Evolutionary conservation across 768 basidiomycete genomes (phyloP), one percentile per base, ranked within the genome.

Genomic region (Pleurotus tuber-regium): DNA sequence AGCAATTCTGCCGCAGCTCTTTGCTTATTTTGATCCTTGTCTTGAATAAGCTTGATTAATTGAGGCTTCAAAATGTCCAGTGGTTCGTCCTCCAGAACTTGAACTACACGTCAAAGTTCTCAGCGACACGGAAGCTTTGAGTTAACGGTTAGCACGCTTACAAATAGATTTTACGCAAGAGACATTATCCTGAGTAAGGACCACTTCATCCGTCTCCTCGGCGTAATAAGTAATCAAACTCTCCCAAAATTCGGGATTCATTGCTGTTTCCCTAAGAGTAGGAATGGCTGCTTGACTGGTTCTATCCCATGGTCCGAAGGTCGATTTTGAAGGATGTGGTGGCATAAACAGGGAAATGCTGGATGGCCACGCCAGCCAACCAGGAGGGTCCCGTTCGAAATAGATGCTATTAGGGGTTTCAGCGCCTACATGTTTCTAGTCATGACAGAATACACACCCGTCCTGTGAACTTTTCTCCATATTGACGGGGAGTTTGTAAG

Each of bases 21-120:
- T 62, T 92, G 92, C 69, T 92, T 91, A 68, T 95, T 87, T 54
- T 90, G 86, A 56, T 89, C 84, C 54, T 86, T 81, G 59, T 89
- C 79, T 7, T 67, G 64, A 16, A 92, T 69, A n/a, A 89, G 67
- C 26, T 74, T 74, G 50, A 86, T 84, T 30, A 92, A 62, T 1
- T 80, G 76, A 0, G 84, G 83, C 53, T 72, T 77, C 53, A 91
- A 69, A 0, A 73, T 73, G 49, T 80, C 74, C 49, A 90, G 80
- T 1, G 88, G 84, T 50, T 80, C 80, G 56, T 86, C 83, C 59
- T 86, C 87, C n/a, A 89, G 75, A 14, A 93, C 62, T 73, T 94
- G 91, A 62, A 88, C 85, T 88, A 54, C 52, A 64, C 36, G 44
- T 11, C 39, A 7, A 18, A 25, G 54, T 7, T 26, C 8, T 23